Conservation (phyloP, 306 rosid genomes). For the Cicer yamashitae region DNA sequence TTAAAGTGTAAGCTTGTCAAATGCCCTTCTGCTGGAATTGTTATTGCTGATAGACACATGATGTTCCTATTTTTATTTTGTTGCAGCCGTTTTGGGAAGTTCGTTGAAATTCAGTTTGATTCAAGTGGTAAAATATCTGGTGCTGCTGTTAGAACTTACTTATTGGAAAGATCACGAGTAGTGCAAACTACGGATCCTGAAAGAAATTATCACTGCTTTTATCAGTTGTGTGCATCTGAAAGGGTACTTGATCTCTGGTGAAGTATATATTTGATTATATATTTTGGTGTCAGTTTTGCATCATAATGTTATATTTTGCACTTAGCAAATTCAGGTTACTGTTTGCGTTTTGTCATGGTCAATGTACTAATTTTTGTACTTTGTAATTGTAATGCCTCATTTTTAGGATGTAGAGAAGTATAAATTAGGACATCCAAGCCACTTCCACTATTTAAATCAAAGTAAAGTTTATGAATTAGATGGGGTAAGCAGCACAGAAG, state of each 20-base stretch:
- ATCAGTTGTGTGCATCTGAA: slow-evolving; percentile 90
- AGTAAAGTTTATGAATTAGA: slow-evolving; percentile 86
- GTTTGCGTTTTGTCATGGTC: slow-evolving; percentile 36
- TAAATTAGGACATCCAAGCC: slow-evolving; percentile 80
- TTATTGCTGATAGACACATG: slow-evolving; percentile 13
- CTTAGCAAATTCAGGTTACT: slow-evolving; percentile 22
- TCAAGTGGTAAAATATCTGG: slow-evolving; percentile 96
- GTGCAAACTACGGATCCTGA: slow-evolving; percentile 93
- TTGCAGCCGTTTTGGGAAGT: slow-evolving; percentile 96
- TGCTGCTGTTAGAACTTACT: slow-evolving; percentile 96
- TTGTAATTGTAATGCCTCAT: slow-evolving; percentile 45
- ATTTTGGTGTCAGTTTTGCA: slow-evolving; percentile 22
- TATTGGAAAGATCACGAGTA: slow-evolving; percentile 93
- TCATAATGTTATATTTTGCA: slow-evolving; percentile 40
- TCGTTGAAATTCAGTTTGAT: slow-evolving; percentile 97
- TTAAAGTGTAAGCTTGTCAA: not conserved
- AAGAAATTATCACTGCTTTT: slow-evolving; percentile 97
- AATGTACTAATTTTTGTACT: slow-evolving; percentile 39
- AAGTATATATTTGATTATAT: slow-evolving; percentile 7
- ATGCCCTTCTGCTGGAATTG: slow-evolving; percentile 31
- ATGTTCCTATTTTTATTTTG: slow-evolving; percentile 31
- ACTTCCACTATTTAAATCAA: slow-evolving; percentile 91
- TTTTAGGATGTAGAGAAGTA: slow-evolving; percentile 90
- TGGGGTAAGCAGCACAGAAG: slow-evolving; percentile 88
- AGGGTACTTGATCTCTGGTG: slow-evolving; percentile 60